Conservation (phyloP, 176 grass and related monocot genomes). For the Triticum timopheevii region DNA sequence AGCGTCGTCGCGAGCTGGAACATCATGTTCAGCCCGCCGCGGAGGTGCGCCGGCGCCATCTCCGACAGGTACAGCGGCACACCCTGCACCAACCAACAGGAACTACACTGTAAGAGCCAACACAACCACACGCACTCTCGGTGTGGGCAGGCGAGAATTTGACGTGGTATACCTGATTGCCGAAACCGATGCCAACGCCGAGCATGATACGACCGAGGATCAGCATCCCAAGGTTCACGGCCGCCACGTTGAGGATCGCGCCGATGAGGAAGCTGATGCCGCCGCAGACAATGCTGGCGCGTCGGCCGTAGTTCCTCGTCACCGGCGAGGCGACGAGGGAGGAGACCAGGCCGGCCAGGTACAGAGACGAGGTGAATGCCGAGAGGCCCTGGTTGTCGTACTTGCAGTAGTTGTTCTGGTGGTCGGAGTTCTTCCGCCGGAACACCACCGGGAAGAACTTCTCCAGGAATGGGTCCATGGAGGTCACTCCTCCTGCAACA, state of each 20-base stretch:
- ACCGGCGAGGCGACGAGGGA: slow-evolving; percentile 72
- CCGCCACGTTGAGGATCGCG: slow-evolving; percentile 68
- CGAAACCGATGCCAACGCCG: slow-evolving; percentile 85
- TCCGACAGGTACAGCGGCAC: slow-evolving; percentile 90
- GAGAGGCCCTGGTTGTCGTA: slow-evolving; percentile 83
- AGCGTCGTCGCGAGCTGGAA: slow-evolving; percentile 96
- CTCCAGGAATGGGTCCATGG: slow-evolving; percentile 91
- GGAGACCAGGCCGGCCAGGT: slow-evolving; percentile 78
- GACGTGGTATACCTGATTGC: slow-evolving; percentile 62
- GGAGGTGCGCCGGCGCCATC: slow-evolving; percentile 90
- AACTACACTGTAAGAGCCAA: neutral
- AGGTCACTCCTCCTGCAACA: slow-evolving; percentile 74
- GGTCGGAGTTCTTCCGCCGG: slow-evolving; percentile 56
- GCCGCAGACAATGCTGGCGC: slow-evolving; percentile 80
- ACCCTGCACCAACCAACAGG: slow-evolving; percentile 23
- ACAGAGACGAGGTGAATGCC: slow-evolving; percentile 75
- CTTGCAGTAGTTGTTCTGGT: slow-evolving; percentile 88
- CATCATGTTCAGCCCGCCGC: slow-evolving; percentile 95
- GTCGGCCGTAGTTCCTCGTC: slow-evolving; percentile 81
- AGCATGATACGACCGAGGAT: slow-evolving; percentile 92
- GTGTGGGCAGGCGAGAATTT: neutral
- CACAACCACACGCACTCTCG: neutral
- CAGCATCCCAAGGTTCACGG: slow-evolving; percentile 73
- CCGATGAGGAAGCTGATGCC: slow-evolving; percentile 84
- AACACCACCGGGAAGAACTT: slow-evolving; percentile 89